Base-by-base conservation (phyloP, 2,329 filamentous ascomycete genomes). In the Paracoccidioides lutzii region DNA sequence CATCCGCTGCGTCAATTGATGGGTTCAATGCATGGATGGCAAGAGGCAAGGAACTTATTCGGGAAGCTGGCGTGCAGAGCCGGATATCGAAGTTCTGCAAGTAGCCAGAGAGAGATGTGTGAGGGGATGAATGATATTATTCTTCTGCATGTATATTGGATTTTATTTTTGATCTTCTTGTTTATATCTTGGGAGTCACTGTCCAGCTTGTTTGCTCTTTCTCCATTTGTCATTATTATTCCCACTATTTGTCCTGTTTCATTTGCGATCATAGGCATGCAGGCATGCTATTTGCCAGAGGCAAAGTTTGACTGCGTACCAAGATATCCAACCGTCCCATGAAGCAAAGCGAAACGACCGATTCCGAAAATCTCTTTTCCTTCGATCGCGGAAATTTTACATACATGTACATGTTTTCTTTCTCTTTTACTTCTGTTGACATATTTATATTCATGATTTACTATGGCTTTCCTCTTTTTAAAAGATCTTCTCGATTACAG, bases 1-100 rank as follows among this genome's bases (percentile, higher is more conserved):
- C 73, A 0, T 61, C 64, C 1, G 65, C 70, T 50, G 64, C 73
- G 14, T 69, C 67, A 4, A 62, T 69, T 32, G 64, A 65, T 0
- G 73, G 73, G 35, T 76, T 74, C 61, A 56, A 67, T 15, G 43
- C 44, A 9, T 76, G 73, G 73, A 69, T 75, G 62, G 63, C 64
- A 5, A 63, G 64, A 14, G 73, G 73, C 3, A 65, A 63, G 30
- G 66, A 68, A 15, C 63, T 75, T 46, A 70, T 75, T 38, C 65
- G 67, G 51, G 63, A 72, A 59, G 69, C 72, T 8, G 72, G 71
- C 32, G 71, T 69, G 8, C 66, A 65, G 9, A 60, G 58, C 52
- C 66, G 62, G 42, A 58, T 57, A 37, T 42, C 57, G 38, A 58
- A 56, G 28, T 58, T 56, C 37, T 56, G 37, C 46, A 40, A 8